Conservation (phyloP, 2,329 filamentous ascomycete species). For the Dothistroma septosporum region DNA sequence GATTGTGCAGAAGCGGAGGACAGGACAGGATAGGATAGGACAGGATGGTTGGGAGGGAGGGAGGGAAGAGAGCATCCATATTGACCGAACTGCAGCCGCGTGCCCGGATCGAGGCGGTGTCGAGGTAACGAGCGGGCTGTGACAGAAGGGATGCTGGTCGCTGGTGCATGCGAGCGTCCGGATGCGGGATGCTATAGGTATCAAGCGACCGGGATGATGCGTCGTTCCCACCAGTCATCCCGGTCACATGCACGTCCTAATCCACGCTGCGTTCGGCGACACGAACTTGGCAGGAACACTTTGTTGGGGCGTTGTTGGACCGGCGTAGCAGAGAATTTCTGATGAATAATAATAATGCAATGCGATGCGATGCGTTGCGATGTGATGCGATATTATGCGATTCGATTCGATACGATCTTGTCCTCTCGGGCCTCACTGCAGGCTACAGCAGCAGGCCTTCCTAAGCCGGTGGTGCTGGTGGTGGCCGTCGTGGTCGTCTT, state of each 20-base stretch:
- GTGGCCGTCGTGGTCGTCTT: no score
- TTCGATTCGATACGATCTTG: no score
- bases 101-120: constrained; percentile 4
- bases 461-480: no score
- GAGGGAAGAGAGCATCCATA: constrained; percentile 11
- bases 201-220: not conserved
- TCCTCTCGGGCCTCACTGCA: no score
- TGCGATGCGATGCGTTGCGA: not conserved
- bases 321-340: not conserved
- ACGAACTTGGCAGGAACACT: not conserved
- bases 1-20: constrained; percentile 14
- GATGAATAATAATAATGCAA: no score
- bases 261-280: not conserved
- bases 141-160: constrained; percentile 12
- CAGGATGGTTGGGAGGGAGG: constrained; percentile 12
- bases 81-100: constrained; percentile 17
- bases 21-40: no score
- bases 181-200: constrained; percentile 6
- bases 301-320: not conserved
- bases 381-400: no score
- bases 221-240: not conserved
- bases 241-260: not conserved
- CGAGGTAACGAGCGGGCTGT: constrained; percentile 11
- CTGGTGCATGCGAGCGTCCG: constrained; percentile 17
- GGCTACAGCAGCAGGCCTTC: no score